Evolutionary conservation across 2,329 filamentous ascomycete species (phyloP), one percentile per base, ranked within the genome.

Genomic region (Pochonia chlamydosporia): DNA sequence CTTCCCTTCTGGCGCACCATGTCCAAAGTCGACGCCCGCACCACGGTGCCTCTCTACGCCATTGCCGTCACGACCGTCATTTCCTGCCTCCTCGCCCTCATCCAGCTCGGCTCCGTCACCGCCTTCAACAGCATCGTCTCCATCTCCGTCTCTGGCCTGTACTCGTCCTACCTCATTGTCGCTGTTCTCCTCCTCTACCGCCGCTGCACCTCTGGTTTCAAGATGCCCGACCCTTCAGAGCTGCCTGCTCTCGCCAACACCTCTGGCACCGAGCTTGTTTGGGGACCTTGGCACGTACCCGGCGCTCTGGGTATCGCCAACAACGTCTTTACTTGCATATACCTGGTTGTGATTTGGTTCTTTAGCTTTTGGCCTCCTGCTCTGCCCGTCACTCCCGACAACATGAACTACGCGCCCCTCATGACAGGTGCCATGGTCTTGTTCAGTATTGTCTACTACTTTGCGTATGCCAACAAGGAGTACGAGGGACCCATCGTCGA

Each of bases 281-380:
- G 78, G 78, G 79, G 79, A 0, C 76, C 77, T 0, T 82, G 76
- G 69, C 72, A 69, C 37, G 47, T 82, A 0, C 73, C 73, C 0
- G 76, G 76, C 4, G 56, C 67, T 1, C 56, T 76, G 1, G 78
- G 79, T 0, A 74, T 70, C 5, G 55, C 71, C 16, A 81, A 81
- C 57, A 82, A 82, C 47, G 56, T 66, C 1, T 75, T 79, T 43
- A 71, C 76, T 1, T 76, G 73, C 54, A 43, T 66, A 3, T 82
- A 80, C 54, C 71, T 75, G 56, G 48, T 74, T 2, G 72, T 81
- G 35, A 66, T 81, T 3, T 69, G 77, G 11, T 81, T 82, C 61
- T 82, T 75, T 68, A 72, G 68, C 18, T 75, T 81, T 40, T 78
- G 71, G 72, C 76, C 65, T 1, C 65, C 68, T 3, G 55, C 51